These are phyloP conservation scores for Neoboletus magnificus DNA, from an alignment of 768 basidiomycete genomes.

Conservation along the genomic window DNA sequence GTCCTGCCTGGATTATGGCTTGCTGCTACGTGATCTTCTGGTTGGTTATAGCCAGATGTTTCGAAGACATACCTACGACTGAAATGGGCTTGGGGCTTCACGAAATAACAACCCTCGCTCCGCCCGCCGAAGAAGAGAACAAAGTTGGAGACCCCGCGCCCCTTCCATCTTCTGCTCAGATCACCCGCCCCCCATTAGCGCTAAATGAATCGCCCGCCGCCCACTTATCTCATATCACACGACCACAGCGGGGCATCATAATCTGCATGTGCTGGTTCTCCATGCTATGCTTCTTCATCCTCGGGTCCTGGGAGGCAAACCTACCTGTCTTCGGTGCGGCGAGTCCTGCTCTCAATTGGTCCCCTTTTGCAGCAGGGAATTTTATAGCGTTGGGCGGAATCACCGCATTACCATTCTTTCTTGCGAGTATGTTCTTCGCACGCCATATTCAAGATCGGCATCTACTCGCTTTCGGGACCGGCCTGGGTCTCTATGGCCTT, in stretches of 20 bases:
- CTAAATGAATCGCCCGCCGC: slow-evolving; percentile 1
- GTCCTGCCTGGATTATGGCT: slow-evolving; percentile 64
- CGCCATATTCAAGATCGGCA: slow-evolving; percentile 59
- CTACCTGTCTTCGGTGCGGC: slow-evolving; percentile 57
- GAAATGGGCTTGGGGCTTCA: slow-evolving; percentile 9
- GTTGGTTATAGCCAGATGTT: slow-evolving; percentile 35
- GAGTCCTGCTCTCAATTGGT: slow-evolving; percentile 45
- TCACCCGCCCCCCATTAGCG: not conserved
- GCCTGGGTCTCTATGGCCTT: slow-evolving; percentile 51
- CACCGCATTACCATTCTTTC: slow-evolving; percentile 62
- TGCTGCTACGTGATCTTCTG: slow-evolving; percentile 52
- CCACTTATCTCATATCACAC: slow-evolving; percentile 18
- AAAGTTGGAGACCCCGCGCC: not conserved
- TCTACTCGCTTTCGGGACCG: slow-evolving; percentile 51
- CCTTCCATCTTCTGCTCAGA: not conserved
- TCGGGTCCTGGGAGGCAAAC: slow-evolving; percentile 67
- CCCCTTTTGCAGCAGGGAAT: slow-evolving; percentile 63
- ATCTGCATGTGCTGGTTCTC: slow-evolving; percentile 68
- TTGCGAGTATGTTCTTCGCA: slow-evolving; percentile 55
- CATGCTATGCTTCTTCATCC: slow-evolving; percentile 69
- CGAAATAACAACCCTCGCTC: not conserved
- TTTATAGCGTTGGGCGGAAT: slow-evolving; percentile 67
- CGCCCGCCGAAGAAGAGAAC: slow-evolving; percentile 1
- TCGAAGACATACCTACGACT: slow-evolving; percentile 37
- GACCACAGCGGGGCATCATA: slow-evolving; percentile 50